Evolutionary conservation across 2,329 filamentous ascomycete genomes (phyloP).

Genomic region (Alternaria arbusti): DNA sequence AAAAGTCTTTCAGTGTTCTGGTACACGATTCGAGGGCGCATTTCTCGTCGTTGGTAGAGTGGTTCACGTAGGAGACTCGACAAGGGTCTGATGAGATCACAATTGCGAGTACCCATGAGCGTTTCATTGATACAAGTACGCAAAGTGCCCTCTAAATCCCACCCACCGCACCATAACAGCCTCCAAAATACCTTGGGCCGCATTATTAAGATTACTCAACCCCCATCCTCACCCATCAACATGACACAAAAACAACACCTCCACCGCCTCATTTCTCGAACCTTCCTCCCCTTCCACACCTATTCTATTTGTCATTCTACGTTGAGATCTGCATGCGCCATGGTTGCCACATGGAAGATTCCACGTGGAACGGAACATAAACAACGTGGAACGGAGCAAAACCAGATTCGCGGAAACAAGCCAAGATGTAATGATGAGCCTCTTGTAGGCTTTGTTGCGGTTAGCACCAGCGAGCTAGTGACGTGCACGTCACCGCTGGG

Average conservation of each 20-base stretch:
- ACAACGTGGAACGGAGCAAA: not conserved
- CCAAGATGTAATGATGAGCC: not conserved
- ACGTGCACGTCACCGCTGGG: not conserved
- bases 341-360: not conserved
- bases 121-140: not conserved
- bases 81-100: not conserved
- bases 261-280: not conserved
- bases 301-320: conserved; percentile 4
- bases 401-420: not conserved
- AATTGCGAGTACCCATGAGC: not conserved
- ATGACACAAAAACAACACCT: not conserved
- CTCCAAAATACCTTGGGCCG: not conserved
- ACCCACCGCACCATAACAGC: not conserved
- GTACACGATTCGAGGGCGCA: not conserved
- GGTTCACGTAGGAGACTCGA: not conserved
- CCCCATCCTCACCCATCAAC: not conserved
- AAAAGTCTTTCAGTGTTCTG: not conserved
- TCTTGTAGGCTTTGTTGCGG: not conserved
- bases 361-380: conserved; percentile 2
- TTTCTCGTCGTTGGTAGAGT: not conserved
- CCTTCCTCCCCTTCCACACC: not conserved
- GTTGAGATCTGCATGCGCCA: not conserved
- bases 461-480: not conserved
- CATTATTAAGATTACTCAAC: not conserved
- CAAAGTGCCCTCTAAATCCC: not conserved